Evolutionary conservation across 139 green algal genomes (phyloP).

Genomic region (Volvox africanus): DNA sequence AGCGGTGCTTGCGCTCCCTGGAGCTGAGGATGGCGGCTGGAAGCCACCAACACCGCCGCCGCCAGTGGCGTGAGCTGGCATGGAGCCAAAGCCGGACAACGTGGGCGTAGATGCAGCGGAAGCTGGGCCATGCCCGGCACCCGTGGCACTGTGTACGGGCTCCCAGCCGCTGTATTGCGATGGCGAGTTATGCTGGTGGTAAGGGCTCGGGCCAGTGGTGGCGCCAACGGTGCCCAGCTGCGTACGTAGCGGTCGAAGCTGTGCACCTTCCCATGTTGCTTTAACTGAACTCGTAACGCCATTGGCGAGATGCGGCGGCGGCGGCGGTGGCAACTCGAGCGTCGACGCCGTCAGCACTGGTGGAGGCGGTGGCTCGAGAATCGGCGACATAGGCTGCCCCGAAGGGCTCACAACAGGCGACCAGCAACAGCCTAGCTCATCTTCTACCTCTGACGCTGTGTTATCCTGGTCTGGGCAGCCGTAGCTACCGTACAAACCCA

Average conservation of each 20-base stretch:
- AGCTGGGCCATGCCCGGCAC: not conserved
- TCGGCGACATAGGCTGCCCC: not conserved
- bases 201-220: conserved; percentile 19
- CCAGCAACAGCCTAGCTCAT: not conserved
- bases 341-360: not conserved
- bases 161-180: conserved; percentile 16
- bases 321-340: not conserved
- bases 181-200: conserved; percentile 20
- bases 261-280: not conserved
- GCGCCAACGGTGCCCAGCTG: not conserved
- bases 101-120: conserved; percentile 18
- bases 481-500: conserved; percentile 49
- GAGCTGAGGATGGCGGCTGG: not conserved
- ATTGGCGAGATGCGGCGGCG: not conserved
- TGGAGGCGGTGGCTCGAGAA: conserved; percentile 10
- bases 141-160: not conserved
- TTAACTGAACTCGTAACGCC: not conserved
- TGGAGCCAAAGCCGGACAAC: not conserved
- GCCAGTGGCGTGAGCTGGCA: not conserved
- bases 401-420: not conserved
- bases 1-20: not conserved
- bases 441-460: not conserved
- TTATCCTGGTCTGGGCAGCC: not conserved
- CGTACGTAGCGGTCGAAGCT: conserved; percentile 35
- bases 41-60: not conserved